Evolutionary conservation across 257 asterid genomes (phyloP).

Genomic region (Lantana camara): DNA sequence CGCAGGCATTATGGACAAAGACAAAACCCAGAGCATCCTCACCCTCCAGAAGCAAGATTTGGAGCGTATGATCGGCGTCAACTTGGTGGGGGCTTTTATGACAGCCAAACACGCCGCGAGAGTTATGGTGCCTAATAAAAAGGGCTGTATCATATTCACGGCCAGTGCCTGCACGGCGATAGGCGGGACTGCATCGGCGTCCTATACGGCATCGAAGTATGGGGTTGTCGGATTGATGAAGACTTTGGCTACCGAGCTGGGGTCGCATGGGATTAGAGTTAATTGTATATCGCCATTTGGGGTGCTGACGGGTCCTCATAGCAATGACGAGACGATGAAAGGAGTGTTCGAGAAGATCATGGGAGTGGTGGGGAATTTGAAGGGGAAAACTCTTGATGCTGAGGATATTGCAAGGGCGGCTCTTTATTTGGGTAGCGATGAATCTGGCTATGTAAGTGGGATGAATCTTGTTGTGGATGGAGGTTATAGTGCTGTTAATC

Average conservation of each 20-base stretch:
- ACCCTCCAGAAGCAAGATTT: conserved; percentile 19
- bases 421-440: conserved; percentile 48
- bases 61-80: conserved; percentile 31
- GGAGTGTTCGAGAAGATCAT: conserved; percentile 15
- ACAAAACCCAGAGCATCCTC: conserved; percentile 21
- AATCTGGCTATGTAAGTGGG: conserved; percentile 50
- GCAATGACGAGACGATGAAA: neutral
- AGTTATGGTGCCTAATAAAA: conserved; percentile 40
- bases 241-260: conserved; percentile 47
- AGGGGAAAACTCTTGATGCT: conserved; percentile 31
- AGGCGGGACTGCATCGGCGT: conserved; percentile 36
- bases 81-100: conserved; percentile 40
- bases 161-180: conserved; percentile 44
- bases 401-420: conserved; percentile 55
- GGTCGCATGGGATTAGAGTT: conserved; percentile 49
- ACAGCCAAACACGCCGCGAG: conserved; percentile 63
- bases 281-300: conserved; percentile 55
- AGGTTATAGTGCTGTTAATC: conserved; percentile 50
- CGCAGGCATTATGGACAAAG: conserved; percentile 39
- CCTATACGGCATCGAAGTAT: conserved; percentile 43
- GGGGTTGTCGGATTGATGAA: conserved; percentile 46
- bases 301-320: conserved; percentile 23
- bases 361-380: conserved; percentile 30
- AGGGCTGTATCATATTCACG: conserved; percentile 53
- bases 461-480: conserved; percentile 58